phyloP scores from a whole-genome alignment of 495 filamentous ascomycete genomes.

The Penicillium diatomitis region DNA sequence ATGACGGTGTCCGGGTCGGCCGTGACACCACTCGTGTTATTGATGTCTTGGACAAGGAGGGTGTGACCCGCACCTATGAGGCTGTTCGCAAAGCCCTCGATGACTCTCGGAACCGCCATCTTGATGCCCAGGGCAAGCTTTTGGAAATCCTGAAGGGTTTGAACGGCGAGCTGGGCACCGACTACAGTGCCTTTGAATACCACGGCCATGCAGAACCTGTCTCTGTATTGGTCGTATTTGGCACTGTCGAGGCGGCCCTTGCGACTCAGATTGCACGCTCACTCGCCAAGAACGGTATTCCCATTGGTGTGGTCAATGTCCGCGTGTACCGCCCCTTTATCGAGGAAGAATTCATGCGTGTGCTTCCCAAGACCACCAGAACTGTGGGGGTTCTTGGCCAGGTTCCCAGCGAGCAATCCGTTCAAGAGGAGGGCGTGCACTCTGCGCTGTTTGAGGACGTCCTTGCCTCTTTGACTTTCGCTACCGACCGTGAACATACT shows the following conservation, averaged over 20 bases:
- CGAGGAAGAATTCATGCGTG: slow-evolving; percentile 82
- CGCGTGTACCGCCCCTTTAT: slow-evolving; percentile 90
- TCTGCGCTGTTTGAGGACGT: slow-evolving; percentile 87
- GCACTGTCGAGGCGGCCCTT: slow-evolving; percentile 79
- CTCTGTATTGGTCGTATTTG: slow-evolving; percentile 81
- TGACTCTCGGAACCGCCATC: slow-evolving; percentile 55
- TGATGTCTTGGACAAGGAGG: slow-evolving; percentile 67
- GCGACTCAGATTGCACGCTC: slow-evolving; percentile 71
- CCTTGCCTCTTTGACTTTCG: slow-evolving; percentile 72
- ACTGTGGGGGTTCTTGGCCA: slow-evolving; percentile 62
- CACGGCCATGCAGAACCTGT: slow-evolving; percentile 71
- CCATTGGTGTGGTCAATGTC: slow-evolving; percentile 81
- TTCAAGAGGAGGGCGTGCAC: slow-evolving; percentile 58
- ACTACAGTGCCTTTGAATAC: slow-evolving; percentile 91
- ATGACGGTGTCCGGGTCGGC: slow-evolving; percentile 81
- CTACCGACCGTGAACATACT: slow-evolving; percentile 48
- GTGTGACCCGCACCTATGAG: slow-evolving; percentile 62
- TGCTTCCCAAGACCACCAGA: slow-evolving; percentile 64
- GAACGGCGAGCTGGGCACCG: slow-evolving; percentile 88
- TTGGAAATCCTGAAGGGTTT: slow-evolving; percentile 66
- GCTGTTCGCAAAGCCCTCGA: slow-evolving; percentile 53
- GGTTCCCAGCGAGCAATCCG: slow-evolving; percentile 45
- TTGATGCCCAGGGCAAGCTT: slow-evolving; percentile 65
- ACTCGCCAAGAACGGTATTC: slow-evolving; percentile 58
- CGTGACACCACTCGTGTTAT: slow-evolving; percentile 80